Base-by-base conservation (phyloP, 2,329 filamentous ascomycete genomes). In the Cephalotrichum gorgonifer region DNA sequence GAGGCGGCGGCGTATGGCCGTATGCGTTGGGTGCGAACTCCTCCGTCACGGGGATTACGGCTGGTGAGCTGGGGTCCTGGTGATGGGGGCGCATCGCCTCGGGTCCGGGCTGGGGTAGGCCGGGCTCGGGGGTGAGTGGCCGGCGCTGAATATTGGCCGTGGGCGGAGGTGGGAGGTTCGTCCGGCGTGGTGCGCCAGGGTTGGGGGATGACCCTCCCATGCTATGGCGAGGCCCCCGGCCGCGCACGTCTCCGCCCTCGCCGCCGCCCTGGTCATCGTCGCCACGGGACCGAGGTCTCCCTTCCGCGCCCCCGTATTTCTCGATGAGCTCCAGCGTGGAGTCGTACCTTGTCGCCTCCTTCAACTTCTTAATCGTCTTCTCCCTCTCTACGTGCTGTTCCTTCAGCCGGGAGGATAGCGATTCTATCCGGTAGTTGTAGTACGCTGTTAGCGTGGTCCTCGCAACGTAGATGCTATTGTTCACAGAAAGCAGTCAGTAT, bases 281-380 rank as follows among this genome's bases (percentile, higher is more conserved):
- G n/a, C 28, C 31, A 28, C 5, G n/a, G 30, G 9, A 22, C n/a
- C 2, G 23, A 15, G 22, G 47, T 35, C 59, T 69, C 58, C 74
- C 69, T 53, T 83, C 79, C 20, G 74, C 71, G 9, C 81, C 86
- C 31, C 89, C 90, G 63, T 98, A 98, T 60, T 97, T 98, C 60
- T 97, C 88, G 11, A 98, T 78, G 52, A 98, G 69, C 62, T 96
- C 82, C 60, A 94, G 81, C 2, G 93, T 98, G 28, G 90, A 93
- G 66, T 97, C 88, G 69, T 96, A 98, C 64, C 87, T 95, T 30
- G 93, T 98, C 25, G 90, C 90, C 51, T 85, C 83, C 68, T 98
- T 98, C 54, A 98, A 79, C 67, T 90, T 90, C 63, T 95, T 85
- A 55, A 98, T 97, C 2, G 90, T 95, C 57, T 81, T 81, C 51